Conservation (phyloP, 2,329 filamentous ascomycete species). For the Verticillium nubilum region DNA sequence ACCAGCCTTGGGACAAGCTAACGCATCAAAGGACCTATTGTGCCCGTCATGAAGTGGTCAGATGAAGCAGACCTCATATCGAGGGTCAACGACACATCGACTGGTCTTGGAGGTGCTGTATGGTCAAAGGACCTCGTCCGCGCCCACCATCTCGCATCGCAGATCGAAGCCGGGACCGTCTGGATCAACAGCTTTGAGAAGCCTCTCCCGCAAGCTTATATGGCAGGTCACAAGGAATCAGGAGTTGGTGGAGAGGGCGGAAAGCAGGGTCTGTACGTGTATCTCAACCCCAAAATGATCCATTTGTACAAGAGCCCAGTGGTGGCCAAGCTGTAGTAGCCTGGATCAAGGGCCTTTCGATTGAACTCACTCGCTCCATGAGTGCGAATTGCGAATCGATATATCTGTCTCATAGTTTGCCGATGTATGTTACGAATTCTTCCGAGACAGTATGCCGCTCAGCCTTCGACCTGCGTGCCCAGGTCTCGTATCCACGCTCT, state of each 20-base stretch:
- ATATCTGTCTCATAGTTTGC: neutral
- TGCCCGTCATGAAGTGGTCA: slow-evolving; percentile 57
- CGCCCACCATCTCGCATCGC: slow-evolving; percentile 45
- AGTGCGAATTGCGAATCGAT: no score
- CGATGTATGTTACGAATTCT: neutral
- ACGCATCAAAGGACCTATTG: slow-evolving; percentile 59
- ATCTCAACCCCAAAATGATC: neutral
- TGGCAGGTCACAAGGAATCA: slow-evolving; percentile 26
- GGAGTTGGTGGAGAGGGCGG: slow-evolving; percentile 27
- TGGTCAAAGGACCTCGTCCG: slow-evolving; percentile 47
- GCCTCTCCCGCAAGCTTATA: slow-evolving; percentile 23
- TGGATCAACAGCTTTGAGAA: slow-evolving; percentile 47
- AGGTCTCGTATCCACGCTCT: slow-evolving; percentile 46
- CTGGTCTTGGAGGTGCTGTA: slow-evolving; percentile 51
- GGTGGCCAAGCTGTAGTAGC: neutral
- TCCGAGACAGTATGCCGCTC: neutral
- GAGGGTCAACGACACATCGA: slow-evolving; percentile 46
- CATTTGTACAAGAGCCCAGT: neutral
- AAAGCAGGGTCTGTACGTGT: slow-evolving; percentile 24
- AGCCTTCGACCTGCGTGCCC: neutral
- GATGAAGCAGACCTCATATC: slow-evolving; percentile 54
- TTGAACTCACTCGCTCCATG: no score
- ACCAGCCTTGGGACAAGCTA: no score
- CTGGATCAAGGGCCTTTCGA: no score
- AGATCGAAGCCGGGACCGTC: slow-evolving; percentile 51